Evolutionary conservation across 2,329 filamentous ascomycete genomes (phyloP).

Genomic region (Onygenales sp.): DNA sequence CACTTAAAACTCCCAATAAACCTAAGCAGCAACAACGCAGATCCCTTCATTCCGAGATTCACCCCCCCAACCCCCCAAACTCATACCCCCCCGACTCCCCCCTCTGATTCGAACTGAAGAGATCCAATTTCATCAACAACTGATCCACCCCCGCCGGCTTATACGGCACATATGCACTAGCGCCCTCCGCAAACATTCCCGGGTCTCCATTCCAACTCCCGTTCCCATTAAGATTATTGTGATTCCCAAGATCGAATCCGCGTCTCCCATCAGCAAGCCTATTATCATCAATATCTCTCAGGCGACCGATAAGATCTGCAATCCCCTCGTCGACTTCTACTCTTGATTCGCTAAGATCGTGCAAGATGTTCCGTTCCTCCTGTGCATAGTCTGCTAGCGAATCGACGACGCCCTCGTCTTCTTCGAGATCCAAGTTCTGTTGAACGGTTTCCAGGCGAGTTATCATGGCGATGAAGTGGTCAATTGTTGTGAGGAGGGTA

Average conservation of each 20-base stretch:
- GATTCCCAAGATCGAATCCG: conserved; percentile 21
- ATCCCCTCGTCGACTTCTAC: conserved; percentile 57
- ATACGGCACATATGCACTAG: conserved; percentile 54
- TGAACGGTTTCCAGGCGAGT: conserved; percentile 68
- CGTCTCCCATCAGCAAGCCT: conserved; percentile 34
- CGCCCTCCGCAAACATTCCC: conserved; percentile 17
- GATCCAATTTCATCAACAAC: conserved; percentile 83
- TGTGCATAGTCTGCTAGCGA: conserved; percentile 59
- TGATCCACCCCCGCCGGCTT: conserved; percentile 73
- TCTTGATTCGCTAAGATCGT: conserved; percentile 56
- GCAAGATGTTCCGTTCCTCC: conserved; percentile 61
- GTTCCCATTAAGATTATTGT: conserved; percentile 14
- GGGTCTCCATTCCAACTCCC: conserved; percentile 23
- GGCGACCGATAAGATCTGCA: conserved; percentile 47
- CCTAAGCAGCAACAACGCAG: no score
- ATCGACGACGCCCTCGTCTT: conserved; percentile 72
- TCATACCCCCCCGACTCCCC: conserved; percentile 4
- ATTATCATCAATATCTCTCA: conserved; percentile 52
- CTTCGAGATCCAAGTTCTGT: conserved; percentile 68
- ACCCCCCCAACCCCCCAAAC: not conserved
- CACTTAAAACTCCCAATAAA: no score
- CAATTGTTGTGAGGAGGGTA: conserved; percentile 46
- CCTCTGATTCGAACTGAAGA: conserved; percentile 23
- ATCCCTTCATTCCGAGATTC: not conserved
- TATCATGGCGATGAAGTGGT: conserved; percentile 70